A percentile compares a stretch with the other conserved stretches of the same genome.
Conservation (phyloP, 257 asterid genomes). For the Capsicum baccatum region DNA sequence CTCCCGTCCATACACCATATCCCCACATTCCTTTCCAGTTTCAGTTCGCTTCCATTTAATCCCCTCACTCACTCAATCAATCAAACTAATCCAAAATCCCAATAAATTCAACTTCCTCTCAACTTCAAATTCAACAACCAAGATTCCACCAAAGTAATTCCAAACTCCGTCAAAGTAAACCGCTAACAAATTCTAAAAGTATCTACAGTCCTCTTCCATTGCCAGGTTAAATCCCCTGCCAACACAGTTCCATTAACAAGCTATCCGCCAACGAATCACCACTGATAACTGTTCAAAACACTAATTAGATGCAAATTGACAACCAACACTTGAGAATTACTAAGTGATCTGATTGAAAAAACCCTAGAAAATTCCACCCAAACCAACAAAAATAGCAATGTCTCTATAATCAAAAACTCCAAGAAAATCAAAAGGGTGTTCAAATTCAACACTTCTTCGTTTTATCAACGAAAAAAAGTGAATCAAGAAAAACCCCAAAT, state of each 20-base stretch:
- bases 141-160: slow-evolving; percentile 5
- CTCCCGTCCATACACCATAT: slow-evolving; percentile 58
- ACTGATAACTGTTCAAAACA: slow-evolving; percentile 21
- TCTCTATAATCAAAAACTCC: not conserved
- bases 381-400: slow-evolving; percentile 17
- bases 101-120: not conserved
- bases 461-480: not conserved
- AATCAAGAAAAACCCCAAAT: not conserved
- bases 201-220: slow-evolving; percentile 47
- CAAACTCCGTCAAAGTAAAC: slow-evolving; percentile 30
- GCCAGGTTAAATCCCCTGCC: slow-evolving; percentile 25
- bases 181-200: slow-evolving; percentile 23
- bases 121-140: slow-evolving; percentile 9
- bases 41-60: slow-evolving; percentile 26
- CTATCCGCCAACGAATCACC: slow-evolving; percentile 7
- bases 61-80: slow-evolving; percentile 10
- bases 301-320: not conserved
- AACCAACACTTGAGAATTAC: not conserved
- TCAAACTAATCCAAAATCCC: slow-evolving; percentile 14
- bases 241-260: slow-evolving; percentile 15
- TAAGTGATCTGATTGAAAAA: slow-evolving; percentile 13
- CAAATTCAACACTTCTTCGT: slow-evolving; percentile 14
- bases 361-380: slow-evolving; percentile 31
- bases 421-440: slow-evolving; percentile 27
- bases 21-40: slow-evolving; percentile 62